phyloP scores from a whole-genome alignment of 805 yeast species.

The Kazachstania psychrophila region DNA sequence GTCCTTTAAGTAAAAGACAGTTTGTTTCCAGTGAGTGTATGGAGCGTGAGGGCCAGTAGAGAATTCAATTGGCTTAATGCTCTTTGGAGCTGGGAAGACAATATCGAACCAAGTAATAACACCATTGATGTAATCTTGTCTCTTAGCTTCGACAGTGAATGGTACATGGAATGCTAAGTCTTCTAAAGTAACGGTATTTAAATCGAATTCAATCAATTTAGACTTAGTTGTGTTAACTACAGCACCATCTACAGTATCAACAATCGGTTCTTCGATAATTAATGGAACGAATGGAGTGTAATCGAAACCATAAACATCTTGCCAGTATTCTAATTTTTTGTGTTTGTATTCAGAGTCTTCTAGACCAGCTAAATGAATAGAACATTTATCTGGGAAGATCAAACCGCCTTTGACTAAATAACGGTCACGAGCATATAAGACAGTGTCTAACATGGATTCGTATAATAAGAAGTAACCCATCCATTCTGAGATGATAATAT shows the following conservation, averaged over 20 bases:
- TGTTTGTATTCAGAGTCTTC: constrained; percentile 89
- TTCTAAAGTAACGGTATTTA: constrained; percentile 77
- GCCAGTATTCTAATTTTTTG: constrained; percentile 91
- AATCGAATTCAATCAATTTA: constrained; percentile 71
- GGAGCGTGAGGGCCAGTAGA: constrained; percentile 91
- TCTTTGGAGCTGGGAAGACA: constrained; percentile 56
- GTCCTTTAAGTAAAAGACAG: constrained; percentile 82
- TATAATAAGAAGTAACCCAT: constrained; percentile 96
- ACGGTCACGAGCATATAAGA: constrained; percentile 84
- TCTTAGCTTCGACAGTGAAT: constrained; percentile 64
- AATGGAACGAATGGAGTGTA: constrained; percentile 80
- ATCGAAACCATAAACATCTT: constrained; percentile 94
- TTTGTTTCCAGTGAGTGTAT: constrained; percentile 98
- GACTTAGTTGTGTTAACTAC: constrained; percentile 66
- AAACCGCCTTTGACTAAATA: constrained; percentile 73
- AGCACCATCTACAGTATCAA: constrained; percentile 81
- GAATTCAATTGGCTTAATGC: constrained; percentile 55
- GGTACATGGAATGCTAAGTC: constrained; percentile 66
- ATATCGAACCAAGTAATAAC: constrained; percentile 91
- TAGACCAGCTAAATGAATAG: constrained; percentile 81
- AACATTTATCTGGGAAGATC: constrained; percentile 89
- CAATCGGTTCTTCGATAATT: constrained; percentile 89
- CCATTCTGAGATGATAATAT: constrained; percentile 95
- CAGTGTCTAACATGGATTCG: constrained; percentile 97
- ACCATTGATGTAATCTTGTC: constrained; percentile 81